Conservation (phyloP, 1,139 yeast genomes). For the Sugiyamaella xylanicola region DNA sequence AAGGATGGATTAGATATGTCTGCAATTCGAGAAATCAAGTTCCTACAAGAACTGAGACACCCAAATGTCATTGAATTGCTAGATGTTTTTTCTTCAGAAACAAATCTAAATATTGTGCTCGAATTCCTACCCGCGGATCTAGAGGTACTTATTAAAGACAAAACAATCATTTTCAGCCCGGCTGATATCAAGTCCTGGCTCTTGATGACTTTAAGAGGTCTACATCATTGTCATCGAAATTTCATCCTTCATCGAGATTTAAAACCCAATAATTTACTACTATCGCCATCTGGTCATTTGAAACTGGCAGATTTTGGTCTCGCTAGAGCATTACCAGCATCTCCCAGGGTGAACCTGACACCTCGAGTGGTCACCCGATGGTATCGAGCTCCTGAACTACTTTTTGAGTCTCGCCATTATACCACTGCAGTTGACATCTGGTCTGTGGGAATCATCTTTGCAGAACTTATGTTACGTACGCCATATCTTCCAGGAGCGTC, state of each 20-base stretch:
- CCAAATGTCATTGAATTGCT: conserved; percentile 81
- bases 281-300: conserved; percentile 83
- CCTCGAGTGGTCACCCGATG: conserved; percentile 96
- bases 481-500: conserved; percentile 94
- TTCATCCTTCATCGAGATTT: conserved; percentile 76
- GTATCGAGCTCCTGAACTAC: conserved; percentile 93
- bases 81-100: conserved; percentile 75
- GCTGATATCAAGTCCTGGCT: conserved; percentile 94
- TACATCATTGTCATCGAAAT: conserved; percentile 93
- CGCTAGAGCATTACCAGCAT: conserved; percentile 79
- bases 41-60: conserved; percentile 83
- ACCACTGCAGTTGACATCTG: conserved; percentile 88
- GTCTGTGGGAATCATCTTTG: conserved; percentile 96
- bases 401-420: conserved; percentile 87
- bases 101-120: conserved; percentile 79
- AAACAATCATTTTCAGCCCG: conserved; percentile 71
- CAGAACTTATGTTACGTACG: conserved; percentile 90
- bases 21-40: conserved; percentile 93
- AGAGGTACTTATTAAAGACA: conserved; percentile 86
- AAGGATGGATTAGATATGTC: conserved; percentile 98
- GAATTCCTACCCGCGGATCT: conserved; percentile 92
- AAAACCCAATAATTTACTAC: conserved; percentile 63
- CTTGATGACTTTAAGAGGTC: conserved; percentile 88
- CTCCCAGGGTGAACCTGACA: conserved; percentile 73
- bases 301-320: conserved; percentile 97